Evolutionary conservation across 2,329 filamentous ascomycete genomes (phyloP).

Genomic region (Furcasterigmium sp.): DNA sequence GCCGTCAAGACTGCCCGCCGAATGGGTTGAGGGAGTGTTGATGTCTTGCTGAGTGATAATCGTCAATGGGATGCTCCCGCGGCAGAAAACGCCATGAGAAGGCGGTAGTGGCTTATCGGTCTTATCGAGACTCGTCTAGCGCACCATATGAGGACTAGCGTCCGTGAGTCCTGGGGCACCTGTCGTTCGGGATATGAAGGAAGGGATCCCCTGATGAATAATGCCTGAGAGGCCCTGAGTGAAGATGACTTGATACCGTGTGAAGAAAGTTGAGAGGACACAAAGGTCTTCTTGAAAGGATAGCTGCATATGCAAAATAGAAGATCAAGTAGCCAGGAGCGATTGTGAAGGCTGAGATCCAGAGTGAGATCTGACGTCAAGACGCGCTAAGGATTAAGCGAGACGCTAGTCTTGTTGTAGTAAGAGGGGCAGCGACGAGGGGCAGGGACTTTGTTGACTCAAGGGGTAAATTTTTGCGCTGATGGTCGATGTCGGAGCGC

Average conservation of each 20-base stretch:
- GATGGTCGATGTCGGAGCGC: slow-evolving; percentile 2
- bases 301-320: no score
- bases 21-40: neutral
- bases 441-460: neutral
- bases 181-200: no score
- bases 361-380: slow-evolving; percentile 2
- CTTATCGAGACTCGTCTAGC: slow-evolving; percentile 9
- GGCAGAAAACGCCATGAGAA: neutral
- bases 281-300: no score
- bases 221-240: no score
- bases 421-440: slow-evolving; percentile 4
- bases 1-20: no score
- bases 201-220: no score
- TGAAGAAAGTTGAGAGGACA: no score
- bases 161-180: no score
- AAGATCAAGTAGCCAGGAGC: no score
- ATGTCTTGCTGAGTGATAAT: neutral
- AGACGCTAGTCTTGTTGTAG: slow-evolving; percentile 1
- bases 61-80: neutral
- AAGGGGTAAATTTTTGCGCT: slow-evolving; percentile 1
- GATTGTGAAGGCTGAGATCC: no score
- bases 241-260: no score
- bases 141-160: neutral
- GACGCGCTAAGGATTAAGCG: neutral
- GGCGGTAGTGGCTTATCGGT: slow-evolving; percentile 3